Conservation (phyloP, 2,329 filamentous ascomycete species). For the Leptosphaerulina australis region DNA sequence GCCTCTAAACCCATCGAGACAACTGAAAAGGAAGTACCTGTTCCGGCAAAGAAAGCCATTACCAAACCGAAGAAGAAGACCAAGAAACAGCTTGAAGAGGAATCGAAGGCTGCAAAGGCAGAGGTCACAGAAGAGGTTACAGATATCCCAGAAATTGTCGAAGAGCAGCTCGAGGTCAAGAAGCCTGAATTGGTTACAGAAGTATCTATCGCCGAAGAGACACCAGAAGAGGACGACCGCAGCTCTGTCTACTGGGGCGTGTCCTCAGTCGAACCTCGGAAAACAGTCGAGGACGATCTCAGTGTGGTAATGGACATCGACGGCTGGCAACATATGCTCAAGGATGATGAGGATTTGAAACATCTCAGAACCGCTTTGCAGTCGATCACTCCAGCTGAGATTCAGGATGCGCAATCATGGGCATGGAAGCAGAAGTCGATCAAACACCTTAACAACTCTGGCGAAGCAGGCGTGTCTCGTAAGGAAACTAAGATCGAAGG, state of each 20-base stretch:
- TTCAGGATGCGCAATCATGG: conserved; percentile 67
- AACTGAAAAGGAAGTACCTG: conserved; percentile 36
- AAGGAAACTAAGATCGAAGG: conserved; percentile 63
- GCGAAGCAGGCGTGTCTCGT: conserved; percentile 60
- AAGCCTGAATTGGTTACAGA: conserved; percentile 35
- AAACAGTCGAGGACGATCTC: conserved; percentile 70
- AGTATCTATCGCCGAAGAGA: conserved; percentile 38
- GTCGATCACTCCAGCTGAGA: conserved; percentile 53
- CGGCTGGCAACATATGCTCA: conserved; percentile 71
- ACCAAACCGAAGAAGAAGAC: conserved; percentile 73
- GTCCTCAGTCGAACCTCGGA: conserved; percentile 63
- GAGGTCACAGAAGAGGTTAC: conserved; percentile 58
- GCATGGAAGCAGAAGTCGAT: conserved; percentile 75
- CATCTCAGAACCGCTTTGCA: conserved; percentile 61
- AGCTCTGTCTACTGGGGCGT: conserved; percentile 65
- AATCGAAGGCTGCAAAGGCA: conserved; percentile 46
- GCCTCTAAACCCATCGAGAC: conserved; percentile 46
- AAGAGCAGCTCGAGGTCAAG: conserved; percentile 39
- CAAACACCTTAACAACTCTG: conserved; percentile 69
- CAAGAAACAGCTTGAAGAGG: conserved; percentile 75
- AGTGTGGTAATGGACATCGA: conserved; percentile 70
- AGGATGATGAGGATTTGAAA: conserved; percentile 70
- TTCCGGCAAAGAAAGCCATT: conserved; percentile 47
- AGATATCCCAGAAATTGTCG: conserved; percentile 42
- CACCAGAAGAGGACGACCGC: conserved; percentile 47